Conservation (phyloP, 2,329 filamentous ascomycete genomes). For the Coleophoma crateriformis region DNA sequence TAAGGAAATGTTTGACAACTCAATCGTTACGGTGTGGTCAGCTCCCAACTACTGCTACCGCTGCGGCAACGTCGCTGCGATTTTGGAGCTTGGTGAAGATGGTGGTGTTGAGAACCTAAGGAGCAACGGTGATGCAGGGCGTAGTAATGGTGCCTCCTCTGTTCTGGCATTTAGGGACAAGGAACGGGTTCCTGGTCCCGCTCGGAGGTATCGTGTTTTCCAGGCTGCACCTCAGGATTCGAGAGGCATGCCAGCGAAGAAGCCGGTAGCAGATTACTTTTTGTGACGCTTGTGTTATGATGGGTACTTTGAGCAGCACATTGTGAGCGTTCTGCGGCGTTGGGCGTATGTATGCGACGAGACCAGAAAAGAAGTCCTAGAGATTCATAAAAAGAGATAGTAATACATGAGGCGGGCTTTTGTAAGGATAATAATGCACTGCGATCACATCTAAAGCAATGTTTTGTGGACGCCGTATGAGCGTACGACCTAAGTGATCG, state of each 20-base stretch:
- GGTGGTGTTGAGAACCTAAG: constrained; percentile 40
- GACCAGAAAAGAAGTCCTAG: too few relatives aligned
- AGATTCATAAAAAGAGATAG: too few relatives aligned
- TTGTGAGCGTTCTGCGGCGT: too few relatives aligned
- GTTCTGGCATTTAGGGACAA: constrained; percentile 42
- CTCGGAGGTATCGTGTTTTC: constrained; percentile 88
- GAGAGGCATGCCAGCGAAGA: constrained; percentile 97
- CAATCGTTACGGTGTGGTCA: constrained; percentile 98
- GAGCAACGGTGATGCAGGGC: constrained; percentile 39
- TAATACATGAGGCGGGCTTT: too few relatives aligned
- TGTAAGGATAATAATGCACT: too few relatives aligned
- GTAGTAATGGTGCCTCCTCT: constrained; percentile 38
- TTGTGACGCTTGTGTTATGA: constrained; percentile 53
- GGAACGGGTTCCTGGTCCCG: constrained; percentile 63
- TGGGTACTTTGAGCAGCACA: neutral
- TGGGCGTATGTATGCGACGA: too few relatives aligned
- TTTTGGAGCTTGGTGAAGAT: constrained; percentile 88
- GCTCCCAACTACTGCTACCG: constrained; percentile 92
- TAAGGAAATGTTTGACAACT: constrained; percentile 97
- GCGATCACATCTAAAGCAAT: too few relatives aligned
- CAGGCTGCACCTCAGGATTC: constrained; percentile 95
- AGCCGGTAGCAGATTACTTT: constrained; percentile 96
- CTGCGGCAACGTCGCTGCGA: constrained; percentile 92
- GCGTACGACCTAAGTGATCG: too few relatives aligned
- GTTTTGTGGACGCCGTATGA: too few relatives aligned